Evolutionary conservation across 306 rosid genomes (phyloP).

Genomic region (Vigna unguiculata): DNA sequence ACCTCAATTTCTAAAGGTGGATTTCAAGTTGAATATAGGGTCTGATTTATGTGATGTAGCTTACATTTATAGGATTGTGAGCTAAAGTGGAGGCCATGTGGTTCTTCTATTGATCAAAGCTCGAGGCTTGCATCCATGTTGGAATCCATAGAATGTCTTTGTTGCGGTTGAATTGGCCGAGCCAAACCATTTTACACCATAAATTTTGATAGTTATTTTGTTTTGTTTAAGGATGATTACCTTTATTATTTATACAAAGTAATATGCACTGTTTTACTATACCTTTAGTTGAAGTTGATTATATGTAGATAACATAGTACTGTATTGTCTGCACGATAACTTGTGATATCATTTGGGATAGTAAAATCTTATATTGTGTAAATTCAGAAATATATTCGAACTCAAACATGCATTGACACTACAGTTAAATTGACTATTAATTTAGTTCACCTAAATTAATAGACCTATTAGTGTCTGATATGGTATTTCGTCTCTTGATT

Average conservation of each 20-base stretch:
- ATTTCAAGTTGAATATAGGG: not conserved
- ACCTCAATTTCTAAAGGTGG: not conserved
- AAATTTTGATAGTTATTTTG: not conserved
- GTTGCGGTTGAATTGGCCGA: not conserved
- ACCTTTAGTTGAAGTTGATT: slow-evolving; percentile 10
- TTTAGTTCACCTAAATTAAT: slow-evolving; percentile 1
- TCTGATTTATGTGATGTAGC: not conserved
- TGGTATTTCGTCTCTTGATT: not conserved
- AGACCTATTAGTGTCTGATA: slow-evolving; percentile 13
- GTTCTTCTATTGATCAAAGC: slow-evolving; percentile 4
- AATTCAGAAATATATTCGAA: slow-evolving; percentile 2
- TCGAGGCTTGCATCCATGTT: slow-evolving; percentile 4
- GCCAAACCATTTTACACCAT: not conserved
- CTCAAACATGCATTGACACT: slow-evolving; percentile 3
- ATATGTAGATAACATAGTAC: not conserved
- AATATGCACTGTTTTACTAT: not conserved
- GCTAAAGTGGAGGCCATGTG: not conserved
- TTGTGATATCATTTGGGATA: slow-evolving; percentile 10
- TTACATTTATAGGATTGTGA: not conserved
- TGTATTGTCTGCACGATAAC: not conserved
- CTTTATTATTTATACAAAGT: not conserved
- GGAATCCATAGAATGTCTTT: not conserved
- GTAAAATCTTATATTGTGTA: not conserved
- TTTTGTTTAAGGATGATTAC: slow-evolving; percentile 23
- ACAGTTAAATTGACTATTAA: not conserved